phyloP scores from a whole-genome alignment of 306 rosid genomes.

The Quercus agrifolia region DNA sequence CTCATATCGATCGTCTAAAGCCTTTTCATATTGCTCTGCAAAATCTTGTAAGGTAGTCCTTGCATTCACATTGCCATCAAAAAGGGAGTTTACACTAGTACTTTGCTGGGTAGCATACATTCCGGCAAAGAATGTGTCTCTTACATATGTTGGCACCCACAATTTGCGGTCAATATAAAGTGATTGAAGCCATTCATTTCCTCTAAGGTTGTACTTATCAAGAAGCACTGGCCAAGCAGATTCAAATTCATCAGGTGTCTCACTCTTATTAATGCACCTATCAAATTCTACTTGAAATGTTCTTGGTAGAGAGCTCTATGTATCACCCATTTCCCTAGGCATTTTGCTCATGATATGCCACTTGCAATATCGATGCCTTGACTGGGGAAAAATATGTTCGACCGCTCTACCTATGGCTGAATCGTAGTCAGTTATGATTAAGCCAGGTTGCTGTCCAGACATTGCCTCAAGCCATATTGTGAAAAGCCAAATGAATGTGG shows the following conservation, averaged over 20 bases:
- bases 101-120: constrained; percentile 11
- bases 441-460: constrained; percentile 19
- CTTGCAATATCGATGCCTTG: constrained; percentile 17
- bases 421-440: constrained; percentile 16
- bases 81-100: constrained; percentile 5
- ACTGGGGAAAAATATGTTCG: constrained; percentile 6
- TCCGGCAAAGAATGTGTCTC: constrained; percentile 14
- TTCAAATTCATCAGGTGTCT: constrained; percentile 22
- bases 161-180: constrained; percentile 9
- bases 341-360: constrained; percentile 24
- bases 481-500: constrained; percentile 25
- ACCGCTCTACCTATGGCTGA: constrained; percentile 1
- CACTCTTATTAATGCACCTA: constrained; percentile 9
- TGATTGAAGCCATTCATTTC: constrained; percentile 27
- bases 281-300: constrained; percentile 22
- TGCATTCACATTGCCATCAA: constrained; percentile 24
- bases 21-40: constrained; percentile 18
- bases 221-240: constrained; percentile 19
- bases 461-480: constrained; percentile 18
- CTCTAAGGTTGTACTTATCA: constrained; percentile 22
- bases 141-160: constrained; percentile 13
- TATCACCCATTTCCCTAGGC: constrained; percentile 13
- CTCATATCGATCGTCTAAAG: constrained; percentile 14
- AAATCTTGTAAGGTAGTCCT: constrained; percentile 19
- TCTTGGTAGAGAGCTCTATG: constrained; percentile 8